Base-by-base conservation (phyloP, 345 rosid genomes). In the Isatis tinctoria region DNA sequence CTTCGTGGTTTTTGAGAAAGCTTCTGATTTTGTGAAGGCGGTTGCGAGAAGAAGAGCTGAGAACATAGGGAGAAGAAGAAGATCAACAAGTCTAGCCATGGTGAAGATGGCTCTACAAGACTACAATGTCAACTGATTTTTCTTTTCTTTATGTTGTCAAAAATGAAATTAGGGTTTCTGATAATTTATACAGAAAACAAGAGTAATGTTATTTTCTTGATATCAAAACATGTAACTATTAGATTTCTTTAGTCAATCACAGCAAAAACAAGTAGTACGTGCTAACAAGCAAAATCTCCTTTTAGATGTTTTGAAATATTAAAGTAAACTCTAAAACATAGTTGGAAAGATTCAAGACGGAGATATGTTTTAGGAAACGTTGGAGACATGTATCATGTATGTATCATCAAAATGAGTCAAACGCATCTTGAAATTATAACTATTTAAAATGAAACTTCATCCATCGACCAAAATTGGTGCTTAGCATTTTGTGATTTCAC, bases 1-100 rank as follows among this genome's bases (percentile, higher is more conserved):
- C 37, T 52, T 52, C n/a, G 12, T 10, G 24, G 22, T 52, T 60
- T 54, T 71, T 5, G 67, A 59, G 72, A 73, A 83, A 27, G 30
- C 13, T 18, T 67, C 27, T 1, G 81, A n/a, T 51, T 70, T 8
- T 26, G 59, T 40, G 13, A 53, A 1, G 22, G 61, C 2, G 17
- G 35, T 3, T 1, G 43, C 12, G 5, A 66, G 13, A 65, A 65
- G 27, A 47, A 64, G 53, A 64, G 57, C 12, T 52, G 41, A 51
- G 49, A 67, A 52, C 10, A 52, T 22, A 49, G 43, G 35, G 24
- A 66, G 70, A 67, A 67, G 35, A 30, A 33, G 33, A 47, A 6
- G 26, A 27, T 3, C 30, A 27, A 27, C 30, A 27, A 27, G 30
- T 27, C 30, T 27, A 27, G 12, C 35, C 35, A 32, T 32, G 35